Evolutionary conservation across 2,329 filamentous ascomycete genomes (phyloP).

Genomic region (Periconia digitata): DNA sequence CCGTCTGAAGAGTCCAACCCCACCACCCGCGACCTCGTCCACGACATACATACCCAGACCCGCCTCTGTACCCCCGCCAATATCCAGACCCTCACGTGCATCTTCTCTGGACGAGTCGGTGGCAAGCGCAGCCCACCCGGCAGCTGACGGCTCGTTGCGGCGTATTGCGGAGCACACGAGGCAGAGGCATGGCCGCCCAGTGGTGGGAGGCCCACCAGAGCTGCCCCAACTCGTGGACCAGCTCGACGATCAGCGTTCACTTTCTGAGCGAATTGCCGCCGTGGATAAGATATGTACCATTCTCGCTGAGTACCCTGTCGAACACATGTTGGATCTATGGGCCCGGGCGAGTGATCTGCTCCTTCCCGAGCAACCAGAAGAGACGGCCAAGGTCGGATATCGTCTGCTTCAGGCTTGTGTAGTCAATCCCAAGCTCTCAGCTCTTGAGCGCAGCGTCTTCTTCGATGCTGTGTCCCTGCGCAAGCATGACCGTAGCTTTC

Average conservation of each 20-base stretch:
- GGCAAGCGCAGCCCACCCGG: slow-evolving; percentile 17
- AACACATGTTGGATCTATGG: slow-evolving; percentile 42
- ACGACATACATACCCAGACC: slow-evolving; percentile 33
- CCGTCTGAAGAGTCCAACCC: slow-evolving; percentile 37
- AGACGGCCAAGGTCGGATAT: slow-evolving; percentile 38
- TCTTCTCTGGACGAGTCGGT: slow-evolving; percentile 29
- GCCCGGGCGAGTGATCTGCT: slow-evolving; percentile 41
- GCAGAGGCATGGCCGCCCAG: slow-evolving; percentile 18
- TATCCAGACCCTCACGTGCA: slow-evolving; percentile 32
- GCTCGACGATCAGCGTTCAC: slow-evolving; percentile 25
- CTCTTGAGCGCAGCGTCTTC: slow-evolving; percentile 42
- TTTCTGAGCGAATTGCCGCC: slow-evolving; percentile 33
- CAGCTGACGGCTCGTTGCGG: slow-evolving; percentile 30
- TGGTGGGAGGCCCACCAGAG: slow-evolving; percentile 42
- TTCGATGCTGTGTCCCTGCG: slow-evolving; percentile 38
- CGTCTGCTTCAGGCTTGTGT: slow-evolving; percentile 39
- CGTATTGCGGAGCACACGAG: slow-evolving; percentile 26
- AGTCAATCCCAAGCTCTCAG: slow-evolving; percentile 32
- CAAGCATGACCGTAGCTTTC: slow-evolving; percentile 31
- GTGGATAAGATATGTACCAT: slow-evolving; percentile 37
- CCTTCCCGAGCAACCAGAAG: slow-evolving; percentile 32
- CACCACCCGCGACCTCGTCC: slow-evolving; percentile 33
- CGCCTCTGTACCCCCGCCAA: slow-evolving; percentile 31
- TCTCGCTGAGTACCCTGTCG: slow-evolving; percentile 38
- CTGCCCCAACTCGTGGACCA: slow-evolving; percentile 34